phyloP scores from a whole-genome alignment of 768 basidiomycete genomes.

The Leucogyrophana mollusca region DNA sequence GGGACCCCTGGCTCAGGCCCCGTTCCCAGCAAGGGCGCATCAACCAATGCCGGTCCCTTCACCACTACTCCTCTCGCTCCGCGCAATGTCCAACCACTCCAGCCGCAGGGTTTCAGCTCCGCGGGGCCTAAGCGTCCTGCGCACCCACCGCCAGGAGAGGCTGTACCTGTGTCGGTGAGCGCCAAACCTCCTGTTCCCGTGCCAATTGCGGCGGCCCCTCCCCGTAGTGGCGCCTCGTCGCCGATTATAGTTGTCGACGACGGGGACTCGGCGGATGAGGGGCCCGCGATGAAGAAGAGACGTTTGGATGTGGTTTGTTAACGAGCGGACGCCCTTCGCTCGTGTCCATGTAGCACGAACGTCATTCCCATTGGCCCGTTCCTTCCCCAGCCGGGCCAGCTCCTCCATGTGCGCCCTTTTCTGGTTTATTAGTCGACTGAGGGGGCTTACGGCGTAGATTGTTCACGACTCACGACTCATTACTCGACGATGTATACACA shows the following conservation, averaged over 20 bases:
- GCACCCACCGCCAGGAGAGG: conserved; percentile 12
- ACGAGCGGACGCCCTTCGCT: neutral
- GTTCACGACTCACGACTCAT: too few species aligned
- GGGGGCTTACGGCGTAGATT: too few species aligned
- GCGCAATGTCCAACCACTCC: conserved; percentile 14
- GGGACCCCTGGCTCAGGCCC: conserved; percentile 1
- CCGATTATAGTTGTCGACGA: conserved; percentile 62
- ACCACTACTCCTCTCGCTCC: conserved; percentile 43
- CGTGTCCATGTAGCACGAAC: neutral
- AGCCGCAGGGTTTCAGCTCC: conserved; percentile 13
- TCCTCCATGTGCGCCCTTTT: too few species aligned
- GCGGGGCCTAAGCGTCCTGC: conserved; percentile 1
- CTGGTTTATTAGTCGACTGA: too few species aligned
- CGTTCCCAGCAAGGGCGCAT: neutral
- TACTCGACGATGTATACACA: too few species aligned
- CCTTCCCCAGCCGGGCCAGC: too few species aligned
- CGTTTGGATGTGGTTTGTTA: conserved; percentile 21
- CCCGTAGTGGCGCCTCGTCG: conserved; percentile 32
- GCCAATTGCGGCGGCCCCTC: conserved; percentile 22
- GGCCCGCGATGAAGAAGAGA: conserved; percentile 57
- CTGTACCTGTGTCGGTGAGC: conserved; percentile 13
- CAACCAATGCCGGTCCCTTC: conserved; percentile 31
- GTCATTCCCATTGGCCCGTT: too few species aligned
- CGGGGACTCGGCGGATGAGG: conserved; percentile 50
- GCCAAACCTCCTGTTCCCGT: conserved; percentile 29